Evolutionary conservation across 2,329 filamentous ascomycete species (phyloP).

Genomic region (Xylaria sp.): DNA sequence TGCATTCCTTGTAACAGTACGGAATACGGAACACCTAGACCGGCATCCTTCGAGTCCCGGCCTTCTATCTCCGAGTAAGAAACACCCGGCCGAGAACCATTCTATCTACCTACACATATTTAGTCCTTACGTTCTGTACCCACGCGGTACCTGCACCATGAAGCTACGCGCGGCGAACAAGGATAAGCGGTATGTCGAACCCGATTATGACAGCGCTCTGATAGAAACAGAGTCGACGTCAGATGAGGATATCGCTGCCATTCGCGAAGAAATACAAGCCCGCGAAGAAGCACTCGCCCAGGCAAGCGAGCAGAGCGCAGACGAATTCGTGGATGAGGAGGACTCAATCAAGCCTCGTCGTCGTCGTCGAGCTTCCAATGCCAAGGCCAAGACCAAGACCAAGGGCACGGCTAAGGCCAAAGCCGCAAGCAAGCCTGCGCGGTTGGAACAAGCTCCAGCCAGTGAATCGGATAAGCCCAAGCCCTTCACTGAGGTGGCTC

Average conservation of each 20-base stretch:
- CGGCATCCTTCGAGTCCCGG: background rate
- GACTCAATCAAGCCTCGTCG: background rate
- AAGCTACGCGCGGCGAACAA: constrained; percentile 30
- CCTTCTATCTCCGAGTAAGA: background rate
- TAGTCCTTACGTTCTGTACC: no score
- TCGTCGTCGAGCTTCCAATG: background rate
- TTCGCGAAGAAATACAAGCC: constrained; percentile 4
- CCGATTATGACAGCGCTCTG: constrained; percentile 18
- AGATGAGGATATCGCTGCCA: constrained; percentile 21
- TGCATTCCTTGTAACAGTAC: background rate
- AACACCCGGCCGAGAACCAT: constrained; percentile 3
- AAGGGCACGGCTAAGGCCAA: constrained; percentile 4
- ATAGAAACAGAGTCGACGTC: constrained; percentile 22
- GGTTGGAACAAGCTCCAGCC: constrained; percentile 18
- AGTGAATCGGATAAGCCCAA: constrained; percentile 11
- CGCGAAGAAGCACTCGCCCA: constrained; percentile 12
- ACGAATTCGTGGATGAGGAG: background rate
- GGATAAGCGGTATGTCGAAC: constrained; percentile 24
- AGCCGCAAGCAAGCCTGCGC: background rate
- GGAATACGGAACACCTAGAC: background rate
- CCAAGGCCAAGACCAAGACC: background rate
- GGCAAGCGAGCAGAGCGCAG: constrained; percentile 1
- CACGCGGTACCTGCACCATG: constrained; percentile 21
- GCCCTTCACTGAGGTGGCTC: constrained; percentile 24
- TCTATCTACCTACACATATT: background rate